Evolutionary conservation across 306 rosid genomes (phyloP), one percentile per base, ranked within the genome.

Genomic region (Gleditsia sinensis): DNA sequence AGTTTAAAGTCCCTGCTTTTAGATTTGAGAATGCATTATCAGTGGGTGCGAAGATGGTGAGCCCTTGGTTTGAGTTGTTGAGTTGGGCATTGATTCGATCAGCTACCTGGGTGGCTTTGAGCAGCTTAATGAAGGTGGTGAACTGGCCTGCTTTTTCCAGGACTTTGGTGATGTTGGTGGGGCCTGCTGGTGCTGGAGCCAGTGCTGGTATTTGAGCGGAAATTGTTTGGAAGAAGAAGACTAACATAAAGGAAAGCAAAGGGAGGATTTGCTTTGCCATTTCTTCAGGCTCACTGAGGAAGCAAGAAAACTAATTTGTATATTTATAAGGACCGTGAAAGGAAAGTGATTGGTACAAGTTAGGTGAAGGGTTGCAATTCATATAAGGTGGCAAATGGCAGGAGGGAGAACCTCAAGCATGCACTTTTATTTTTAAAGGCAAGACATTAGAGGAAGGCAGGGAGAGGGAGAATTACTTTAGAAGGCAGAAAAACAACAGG

Each of bases 81-180:
- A 85, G 87, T 39, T 85, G 90, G 0, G 86, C 60, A 78, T 87
- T 85, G 76, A 89, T 86, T 70, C 86, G 85, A 72, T 87, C 85
- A 9, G 81, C 79, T 10, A 74, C 83, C 56, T 74, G 78, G 16
- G 90, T 79, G 62, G 76, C 72, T 74, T 76, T 77, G 16, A 89
- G 78, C 0, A 89, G 83, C 71, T 76, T 85, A 11, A 83, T 83
- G 39, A 89, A 63, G 37, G 91, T 89, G 54, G 87, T 79, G 90
- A 74, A 89, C n/a, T 89, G 92, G 39, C 92, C 92, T 14, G 80
- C 94, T 17, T 87, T 87, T n/a, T 87, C 81, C 2, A 89, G 88
- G 27, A 89, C 69, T 0, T 66, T 76, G 5, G 87, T 85, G 66
- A 89, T 71, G 74, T 89, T 82, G 48, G 84, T 62, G 8, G 87